Percentiles rank a stretch among this genome's conserved stretches.
phyloP scores from a whole-genome alignment of 129 eudicot species.

The Centella asiatica region DNA sequence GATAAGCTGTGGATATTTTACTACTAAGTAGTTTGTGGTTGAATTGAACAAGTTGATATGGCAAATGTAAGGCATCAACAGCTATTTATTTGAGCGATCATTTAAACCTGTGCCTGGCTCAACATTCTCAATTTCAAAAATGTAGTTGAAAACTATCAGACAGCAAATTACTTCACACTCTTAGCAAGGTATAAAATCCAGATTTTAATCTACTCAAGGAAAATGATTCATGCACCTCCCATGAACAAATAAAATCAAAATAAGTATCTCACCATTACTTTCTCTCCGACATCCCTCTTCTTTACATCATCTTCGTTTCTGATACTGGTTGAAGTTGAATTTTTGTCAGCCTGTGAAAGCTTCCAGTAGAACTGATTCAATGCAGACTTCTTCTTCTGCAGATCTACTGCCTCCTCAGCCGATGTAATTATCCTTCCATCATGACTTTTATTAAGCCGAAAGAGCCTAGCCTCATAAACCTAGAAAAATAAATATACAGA shows the following conservation, averaged over 20 bases:
- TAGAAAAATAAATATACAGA: slow-evolving; percentile 12
- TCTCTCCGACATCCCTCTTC: slow-evolving; percentile 70
- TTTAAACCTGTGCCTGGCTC: too few relatives aligned
- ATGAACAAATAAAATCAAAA: background rate
- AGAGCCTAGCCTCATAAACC: slow-evolving; percentile 94
- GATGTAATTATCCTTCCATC: slow-evolving; percentile 57
- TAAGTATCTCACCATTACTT: slow-evolving; percentile 46
- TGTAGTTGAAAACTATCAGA: too few relatives aligned
- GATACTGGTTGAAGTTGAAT: slow-evolving; percentile 27
- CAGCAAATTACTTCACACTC: too few relatives aligned
- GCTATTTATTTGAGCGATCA: background rate
- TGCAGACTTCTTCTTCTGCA: slow-evolving; percentile 56
- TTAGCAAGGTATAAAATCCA: too few relatives aligned
- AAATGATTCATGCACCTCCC: background rate
- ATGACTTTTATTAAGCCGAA: slow-evolving; percentile 62
- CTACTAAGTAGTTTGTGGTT: background rate
- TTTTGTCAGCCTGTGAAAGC: slow-evolving; percentile 58
- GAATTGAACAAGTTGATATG: background rate
- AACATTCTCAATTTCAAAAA: too few relatives aligned
- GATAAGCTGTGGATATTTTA: too few relatives aligned
- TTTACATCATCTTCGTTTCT: slow-evolving; percentile 41
- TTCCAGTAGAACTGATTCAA: slow-evolving; percentile 60
- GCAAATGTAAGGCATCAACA: too few relatives aligned
- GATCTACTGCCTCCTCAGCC: slow-evolving; percentile 79
- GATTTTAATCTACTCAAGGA: background rate